Evolutionary conservation across 116 monocot species (phyloP).

Genomic region (Trichopus zeylanicus): DNA sequence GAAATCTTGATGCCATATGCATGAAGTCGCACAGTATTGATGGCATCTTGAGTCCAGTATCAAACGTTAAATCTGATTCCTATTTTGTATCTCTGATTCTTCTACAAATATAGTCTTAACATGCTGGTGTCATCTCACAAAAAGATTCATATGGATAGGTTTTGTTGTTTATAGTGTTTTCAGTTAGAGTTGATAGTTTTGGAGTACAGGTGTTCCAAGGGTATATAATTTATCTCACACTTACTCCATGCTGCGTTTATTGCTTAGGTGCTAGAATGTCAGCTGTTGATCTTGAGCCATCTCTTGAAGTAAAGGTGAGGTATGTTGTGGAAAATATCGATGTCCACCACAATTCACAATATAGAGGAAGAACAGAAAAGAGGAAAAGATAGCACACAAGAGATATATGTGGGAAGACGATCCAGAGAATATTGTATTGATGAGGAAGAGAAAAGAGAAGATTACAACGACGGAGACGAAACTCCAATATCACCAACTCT

Average conservation of each 20-base stretch:
- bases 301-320: conserved; percentile 48
- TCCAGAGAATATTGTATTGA: too few relatives aligned
- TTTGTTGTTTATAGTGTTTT: neutral
- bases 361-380: too few relatives aligned
- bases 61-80: neutral
- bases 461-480: too few relatives aligned
- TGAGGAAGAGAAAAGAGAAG: too few relatives aligned
- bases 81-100: neutral
- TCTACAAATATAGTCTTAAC: neutral
- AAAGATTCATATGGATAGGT: neutral
- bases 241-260: neutral
- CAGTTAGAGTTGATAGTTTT: neutral
- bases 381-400: too few relatives aligned
- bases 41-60: neutral
- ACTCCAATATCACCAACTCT: too few relatives aligned
- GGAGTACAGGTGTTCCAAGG: neutral
- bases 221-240: neutral
- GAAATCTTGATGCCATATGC: too few relatives aligned
- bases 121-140: neutral
- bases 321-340: too few relatives aligned
- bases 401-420: too few relatives aligned
- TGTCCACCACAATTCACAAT: too few relatives aligned
- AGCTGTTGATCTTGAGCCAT: conserved; percentile 40
- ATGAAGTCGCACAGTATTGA: too few relatives aligned
- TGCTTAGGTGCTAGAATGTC: conserved; percentile 52